Percentiles rank a stretch among this genome's conserved stretches.
Conservation (phyloP, 257 asterid species). For the Nicotiana tomentosiformis region DNA sequence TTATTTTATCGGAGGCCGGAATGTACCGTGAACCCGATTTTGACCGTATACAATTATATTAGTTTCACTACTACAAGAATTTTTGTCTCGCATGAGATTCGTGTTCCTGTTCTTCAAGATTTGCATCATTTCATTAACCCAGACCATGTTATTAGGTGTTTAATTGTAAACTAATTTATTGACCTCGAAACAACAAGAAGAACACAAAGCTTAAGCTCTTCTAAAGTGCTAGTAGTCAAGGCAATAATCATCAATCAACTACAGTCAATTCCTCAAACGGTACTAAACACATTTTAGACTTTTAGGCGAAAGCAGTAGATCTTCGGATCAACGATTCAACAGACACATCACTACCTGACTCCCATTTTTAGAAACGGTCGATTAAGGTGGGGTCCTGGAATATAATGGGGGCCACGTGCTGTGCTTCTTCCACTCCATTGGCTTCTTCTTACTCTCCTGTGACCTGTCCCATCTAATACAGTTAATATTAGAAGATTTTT, state of each 20-base stretch:
- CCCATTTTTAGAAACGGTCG: neutral
- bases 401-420: neutral
- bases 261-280: neutral
- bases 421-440: neutral
- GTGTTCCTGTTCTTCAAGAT: too few relatives aligned
- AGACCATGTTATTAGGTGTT: too few relatives aligned
- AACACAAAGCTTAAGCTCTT: neutral
- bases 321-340: neutral
- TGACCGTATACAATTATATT: too few relatives aligned
- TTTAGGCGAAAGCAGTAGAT: neutral
- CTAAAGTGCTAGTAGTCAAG: neutral
- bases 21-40: too few relatives aligned
- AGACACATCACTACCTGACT: neutral
- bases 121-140: too few relatives aligned
- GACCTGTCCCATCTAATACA: neutral
- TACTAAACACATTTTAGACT: neutral
- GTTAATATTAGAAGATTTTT: too few relatives aligned
- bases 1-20: too few relatives aligned
- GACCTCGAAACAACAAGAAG: neutral
- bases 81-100: too few relatives aligned
- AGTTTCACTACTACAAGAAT: too few relatives aligned
- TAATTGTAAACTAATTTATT: neutral
- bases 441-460: neutral
- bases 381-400: neutral
- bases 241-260: neutral